Evolutionary conservation across 495 filamentous ascomycete genomes (phyloP).

Genomic region (Eremomyces bilateralis): DNA sequence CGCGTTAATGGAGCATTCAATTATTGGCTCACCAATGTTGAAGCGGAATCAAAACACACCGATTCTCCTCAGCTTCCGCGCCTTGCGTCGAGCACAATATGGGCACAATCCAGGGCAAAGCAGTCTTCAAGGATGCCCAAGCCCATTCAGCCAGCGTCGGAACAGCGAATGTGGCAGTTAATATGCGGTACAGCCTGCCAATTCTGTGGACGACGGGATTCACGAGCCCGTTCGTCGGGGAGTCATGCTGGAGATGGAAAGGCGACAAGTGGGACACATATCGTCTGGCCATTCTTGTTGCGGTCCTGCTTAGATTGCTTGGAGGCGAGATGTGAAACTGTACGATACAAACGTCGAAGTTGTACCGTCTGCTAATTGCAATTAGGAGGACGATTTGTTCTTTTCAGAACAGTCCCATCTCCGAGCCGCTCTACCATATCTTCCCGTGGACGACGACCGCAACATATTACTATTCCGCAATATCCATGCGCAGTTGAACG

Average conservation of each 20-base stretch:
- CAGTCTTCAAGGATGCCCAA: conserved; percentile 32
- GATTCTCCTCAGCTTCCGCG: background rate
- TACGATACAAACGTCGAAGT: background rate
- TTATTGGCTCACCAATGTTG: conserved; percentile 8
- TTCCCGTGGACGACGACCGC: background rate
- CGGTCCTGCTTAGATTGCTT: background rate
- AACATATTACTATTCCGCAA: background rate
- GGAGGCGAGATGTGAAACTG: background rate
- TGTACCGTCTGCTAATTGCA: background rate
- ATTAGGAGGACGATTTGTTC: background rate
- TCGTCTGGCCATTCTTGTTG: background rate
- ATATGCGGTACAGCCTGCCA: conserved; percentile 38
- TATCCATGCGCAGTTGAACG: background rate
- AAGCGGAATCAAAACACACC: background rate
- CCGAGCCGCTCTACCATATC: background rate
- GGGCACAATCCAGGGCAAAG: conserved; percentile 33
- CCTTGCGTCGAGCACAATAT: conserved; percentile 19
- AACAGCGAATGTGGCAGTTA: conserved; percentile 27
- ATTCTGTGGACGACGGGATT: conserved; percentile 4
- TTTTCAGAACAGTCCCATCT: background rate
- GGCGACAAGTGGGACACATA: background rate
- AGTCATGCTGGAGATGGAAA: background rate
- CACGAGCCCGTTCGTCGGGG: background rate
- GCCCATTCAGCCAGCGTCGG: conserved; percentile 23
- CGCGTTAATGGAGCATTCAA: conserved; percentile 17